Base-by-base conservation (phyloP, 768 basidiomycete genomes). In the Hemileccinum impolitum region DNA sequence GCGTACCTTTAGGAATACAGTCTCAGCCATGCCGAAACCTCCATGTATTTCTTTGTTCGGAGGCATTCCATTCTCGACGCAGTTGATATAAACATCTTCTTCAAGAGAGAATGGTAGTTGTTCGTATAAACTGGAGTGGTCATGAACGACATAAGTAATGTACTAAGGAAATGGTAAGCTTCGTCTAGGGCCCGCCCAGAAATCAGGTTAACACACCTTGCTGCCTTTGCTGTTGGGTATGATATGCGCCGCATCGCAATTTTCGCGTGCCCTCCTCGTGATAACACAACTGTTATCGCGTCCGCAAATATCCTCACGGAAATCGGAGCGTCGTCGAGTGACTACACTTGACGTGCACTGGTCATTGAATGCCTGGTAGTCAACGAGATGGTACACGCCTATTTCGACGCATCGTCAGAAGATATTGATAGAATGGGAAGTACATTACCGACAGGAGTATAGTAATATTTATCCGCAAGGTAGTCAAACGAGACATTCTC, bases 171-270 rank as follows among this genome's bases (percentile, higher is more conserved):
- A 21, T 12, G 2, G 11, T 39, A 21, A 39, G 37, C 11, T 5
- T 39, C 3, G 7, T 1, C 19, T 18, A 23, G 23, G 23, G 23
- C 23, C 18, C 11, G 11, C 10, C 19, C 11, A 21, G n/a, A n/a
- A 11, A 39, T 10, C 13, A 39, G 23, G 21, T 21, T 4, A 21
- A 39, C 37, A 11, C 21, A 39, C 37, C 3, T 11, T 6, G 11
- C 13, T 21, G 19, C 37, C 37, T 39, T 39, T 39, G 2, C 1
- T 39, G 3, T 4, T 5, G 13, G 19, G 37, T 21, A 39, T 39
- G 7, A 39, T 32, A 81, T 81, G 74, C 17, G 19, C 23, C 23
- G 23, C 23, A 23, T 23, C 23, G 23, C 23, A 23, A 23, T 23
- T 23, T n/a, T n/a, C n/a, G n/a, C n/a, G n/a, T n/a, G n/a, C 23